Conservation (phyloP, 2,329 filamentous ascomycete genomes). For the Apiospora sp. region DNA sequence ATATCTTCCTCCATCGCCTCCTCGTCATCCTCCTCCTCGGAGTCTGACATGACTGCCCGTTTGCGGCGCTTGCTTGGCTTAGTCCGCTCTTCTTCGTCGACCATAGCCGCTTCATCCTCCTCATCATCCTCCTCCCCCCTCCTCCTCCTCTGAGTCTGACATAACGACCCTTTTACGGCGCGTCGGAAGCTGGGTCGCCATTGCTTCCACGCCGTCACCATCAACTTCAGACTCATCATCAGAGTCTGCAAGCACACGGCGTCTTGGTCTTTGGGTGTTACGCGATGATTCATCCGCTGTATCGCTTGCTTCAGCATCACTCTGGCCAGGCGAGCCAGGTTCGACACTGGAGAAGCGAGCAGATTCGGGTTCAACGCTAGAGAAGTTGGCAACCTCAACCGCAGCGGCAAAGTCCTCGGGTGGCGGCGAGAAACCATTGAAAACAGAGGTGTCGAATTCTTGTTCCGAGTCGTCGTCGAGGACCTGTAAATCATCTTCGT, state of each 20-base stretch:
- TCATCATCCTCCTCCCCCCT: conserved; percentile 7
- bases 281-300: background rate
- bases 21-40: background rate
- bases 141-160: conserved; percentile 20
- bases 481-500: conserved; percentile 34
- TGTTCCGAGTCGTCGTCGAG: conserved; percentile 29
- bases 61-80: conserved; percentile 13
- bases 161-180: conserved; percentile 16
- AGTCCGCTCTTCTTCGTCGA: background rate
- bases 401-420: conserved; percentile 31
- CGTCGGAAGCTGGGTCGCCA: background rate
- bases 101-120: background rate
- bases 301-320: background rate
- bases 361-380: conserved; percentile 22
- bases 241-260: conserved; percentile 15
- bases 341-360: conserved; percentile 31
- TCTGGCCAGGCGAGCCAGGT: conserved; percentile 21
- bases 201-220: background rate
- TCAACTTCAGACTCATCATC: conserved; percentile 14
- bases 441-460: conserved; percentile 28
- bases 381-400: conserved; percentile 31
- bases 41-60: conserved; percentile 9
- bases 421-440: conserved; percentile 38
- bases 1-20: background rate
- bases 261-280: background rate